These are phyloP conservation scores for Berkeleyomyces basicola DNA, from an alignment of 2,329 filamentous ascomycete species.

Conservation along the genomic window DNA sequence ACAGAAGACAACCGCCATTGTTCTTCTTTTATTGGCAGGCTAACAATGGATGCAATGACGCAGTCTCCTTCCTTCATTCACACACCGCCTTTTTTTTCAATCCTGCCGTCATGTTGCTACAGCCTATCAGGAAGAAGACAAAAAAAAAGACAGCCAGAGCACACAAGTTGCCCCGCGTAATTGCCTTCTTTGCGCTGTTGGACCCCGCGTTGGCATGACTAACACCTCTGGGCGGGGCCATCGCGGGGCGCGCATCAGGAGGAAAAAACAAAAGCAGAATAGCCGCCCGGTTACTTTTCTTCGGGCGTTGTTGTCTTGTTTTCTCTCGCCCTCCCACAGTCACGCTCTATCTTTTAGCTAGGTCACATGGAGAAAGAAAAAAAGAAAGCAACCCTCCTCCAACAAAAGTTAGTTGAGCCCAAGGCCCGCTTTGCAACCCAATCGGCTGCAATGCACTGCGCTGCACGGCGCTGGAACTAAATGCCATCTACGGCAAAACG, in stretches of 20 bases:
- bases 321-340: too few relatives aligned
- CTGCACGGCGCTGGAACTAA: neutral
- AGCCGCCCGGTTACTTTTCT: too few relatives aligned
- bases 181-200: too few relatives aligned
- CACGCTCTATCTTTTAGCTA: too few relatives aligned
- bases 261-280: too few relatives aligned
- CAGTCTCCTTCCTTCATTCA: neutral
- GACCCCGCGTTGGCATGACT: too few relatives aligned
- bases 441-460: neutral
- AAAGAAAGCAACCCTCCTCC: neutral
- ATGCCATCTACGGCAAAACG: neutral
- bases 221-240: too few relatives aligned
- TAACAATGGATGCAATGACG: neutral
- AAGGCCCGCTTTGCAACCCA: neutral
- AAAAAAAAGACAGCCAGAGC: neutral
- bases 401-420: neutral
- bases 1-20: neutral
- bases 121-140: neutral
- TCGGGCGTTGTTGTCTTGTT: too few relatives aligned
- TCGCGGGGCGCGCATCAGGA: too few relatives aligned
- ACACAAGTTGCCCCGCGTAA: too few relatives aligned
- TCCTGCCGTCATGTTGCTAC: neutral
- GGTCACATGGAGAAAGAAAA: neutral
- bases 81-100: neutral
- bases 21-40: neutral